Evolutionary conservation across 2,329 filamentous ascomycete genomes (phyloP), one percentile per base, ranked within the genome.

Genomic region (Kalaharituber pfeilii): DNA sequence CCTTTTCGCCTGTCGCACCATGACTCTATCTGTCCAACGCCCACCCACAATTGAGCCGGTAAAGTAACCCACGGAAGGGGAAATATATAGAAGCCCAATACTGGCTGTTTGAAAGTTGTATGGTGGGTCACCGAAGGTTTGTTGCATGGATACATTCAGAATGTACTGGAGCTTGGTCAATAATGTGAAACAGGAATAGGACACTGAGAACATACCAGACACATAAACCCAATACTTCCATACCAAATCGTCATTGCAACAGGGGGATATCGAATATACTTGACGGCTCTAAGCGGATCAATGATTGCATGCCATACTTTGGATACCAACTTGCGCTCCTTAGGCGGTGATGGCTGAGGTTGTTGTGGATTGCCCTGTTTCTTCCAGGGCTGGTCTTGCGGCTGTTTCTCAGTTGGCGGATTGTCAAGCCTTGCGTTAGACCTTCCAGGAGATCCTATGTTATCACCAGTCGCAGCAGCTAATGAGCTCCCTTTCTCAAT

Each of bases 11-110:
- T 86, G 81, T 20, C 82, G 76, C 28, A 77, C 73, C 86, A 91
- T 91, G 67, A 91, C 89, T 18, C 68, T 69, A 66, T 93, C 86
- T 62, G 84, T 81, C 86, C 85, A 91, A 42, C 72, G 73, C 0
- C 85, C 86, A 39, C 84, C 84, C 30, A 84, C 68, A 1, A 85
- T 62, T 42, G 81, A 82, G 0, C 81, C 75, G 4, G 78, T 58
- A 47, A 88, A 70, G 67, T 89, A 91, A 3, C 86, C 86, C 4
- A 84, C 56, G 0, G 81, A 82, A 39, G 78, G 77, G 0, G 85
- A 82, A n/a, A 89, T 75, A 66, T 91, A 91, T 22, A 87, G 71
- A 30, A 86, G 69, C 9, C 86, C 86, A 53, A 91, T 71, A 52
- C 85, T 77, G 60, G 86, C 71, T 45, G 79, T 76, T 5, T 71